Evolutionary conservation across 345 rosid species (phyloP).

Genomic region (Clausena lansium): DNA sequence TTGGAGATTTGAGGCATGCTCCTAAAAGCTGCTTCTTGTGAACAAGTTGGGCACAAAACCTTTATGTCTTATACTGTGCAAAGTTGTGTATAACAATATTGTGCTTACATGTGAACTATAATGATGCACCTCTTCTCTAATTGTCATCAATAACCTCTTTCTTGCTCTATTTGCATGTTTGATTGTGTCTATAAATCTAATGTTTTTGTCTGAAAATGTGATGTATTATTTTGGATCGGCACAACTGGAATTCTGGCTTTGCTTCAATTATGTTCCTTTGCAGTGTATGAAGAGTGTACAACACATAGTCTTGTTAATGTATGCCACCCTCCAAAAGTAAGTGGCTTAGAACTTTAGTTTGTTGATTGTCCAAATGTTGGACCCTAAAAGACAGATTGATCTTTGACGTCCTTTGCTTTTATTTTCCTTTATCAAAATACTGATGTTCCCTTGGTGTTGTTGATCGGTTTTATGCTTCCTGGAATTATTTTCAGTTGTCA

Average conservation of each 20-base stretch:
- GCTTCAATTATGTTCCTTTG: background rate
- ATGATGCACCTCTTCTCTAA: background rate
- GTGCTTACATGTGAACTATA: background rate
- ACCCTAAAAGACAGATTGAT: background rate
- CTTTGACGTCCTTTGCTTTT: background rate
- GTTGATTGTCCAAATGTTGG: background rate
- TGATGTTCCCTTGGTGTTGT: too few relatives aligned
- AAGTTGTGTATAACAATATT: background rate
- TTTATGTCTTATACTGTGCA: background rate
- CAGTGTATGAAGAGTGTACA: background rate
- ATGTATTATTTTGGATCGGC: background rate
- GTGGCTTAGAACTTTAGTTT: background rate
- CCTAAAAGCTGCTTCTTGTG: background rate
- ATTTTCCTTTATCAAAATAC: background rate
- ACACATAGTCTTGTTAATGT: too few relatives aligned
- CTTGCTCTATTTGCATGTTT: background rate
- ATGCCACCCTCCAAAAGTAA: too few relatives aligned
- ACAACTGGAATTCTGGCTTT: background rate
- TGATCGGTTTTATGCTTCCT: background rate
- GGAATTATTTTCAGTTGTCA: background rate
- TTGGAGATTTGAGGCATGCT: background rate
- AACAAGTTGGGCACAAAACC: background rate
- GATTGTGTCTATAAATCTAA: background rate
- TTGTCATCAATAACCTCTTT: background rate
- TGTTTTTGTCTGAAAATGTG: background rate